phyloP scores from a whole-genome alignment of 345 rosid genomes.

The Mangifera indica region DNA sequence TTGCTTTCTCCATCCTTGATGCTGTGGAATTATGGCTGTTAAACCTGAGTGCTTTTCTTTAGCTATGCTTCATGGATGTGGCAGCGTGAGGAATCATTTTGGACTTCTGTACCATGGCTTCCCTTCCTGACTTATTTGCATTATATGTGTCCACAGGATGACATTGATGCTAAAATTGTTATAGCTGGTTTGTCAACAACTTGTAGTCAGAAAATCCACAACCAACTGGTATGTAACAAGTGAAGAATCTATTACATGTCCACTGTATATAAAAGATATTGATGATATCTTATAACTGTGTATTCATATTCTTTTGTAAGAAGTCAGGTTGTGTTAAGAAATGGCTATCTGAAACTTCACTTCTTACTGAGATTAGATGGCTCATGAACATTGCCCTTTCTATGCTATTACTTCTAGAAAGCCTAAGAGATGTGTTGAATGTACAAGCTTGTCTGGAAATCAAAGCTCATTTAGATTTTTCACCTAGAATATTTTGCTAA shows the following conservation, averaged over 20 bases:
- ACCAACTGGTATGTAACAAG: conserved; percentile 77
- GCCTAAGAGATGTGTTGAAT: background rate
- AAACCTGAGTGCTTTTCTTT: conserved; percentile 7
- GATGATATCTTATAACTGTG: background rate
- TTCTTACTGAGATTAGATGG: background rate
- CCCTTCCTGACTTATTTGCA: conserved; percentile 10
- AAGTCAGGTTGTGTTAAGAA: background rate
- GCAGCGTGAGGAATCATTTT: background rate
- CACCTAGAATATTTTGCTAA: conserved; percentile 2
- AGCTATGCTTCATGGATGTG: conserved; percentile 8
- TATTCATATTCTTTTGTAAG: background rate
- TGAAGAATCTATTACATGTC: conserved; percentile 11
- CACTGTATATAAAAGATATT: background rate
- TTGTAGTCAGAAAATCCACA: conserved; percentile 98
- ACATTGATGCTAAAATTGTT: too few species aligned
- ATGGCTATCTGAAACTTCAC: background rate
- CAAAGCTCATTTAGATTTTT: background rate
- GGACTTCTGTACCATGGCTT: conserved; percentile 8
- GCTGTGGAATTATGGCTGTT: background rate
- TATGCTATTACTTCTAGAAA: background rate
- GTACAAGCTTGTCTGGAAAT: background rate
- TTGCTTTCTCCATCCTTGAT: background rate
- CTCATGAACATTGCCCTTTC: background rate
- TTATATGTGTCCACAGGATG: too few species aligned
- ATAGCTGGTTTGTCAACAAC: conserved; percentile 75